phyloP scores from a whole-genome alignment of 495 filamentous ascomycete genomes.

The Collariella sp. region DNA sequence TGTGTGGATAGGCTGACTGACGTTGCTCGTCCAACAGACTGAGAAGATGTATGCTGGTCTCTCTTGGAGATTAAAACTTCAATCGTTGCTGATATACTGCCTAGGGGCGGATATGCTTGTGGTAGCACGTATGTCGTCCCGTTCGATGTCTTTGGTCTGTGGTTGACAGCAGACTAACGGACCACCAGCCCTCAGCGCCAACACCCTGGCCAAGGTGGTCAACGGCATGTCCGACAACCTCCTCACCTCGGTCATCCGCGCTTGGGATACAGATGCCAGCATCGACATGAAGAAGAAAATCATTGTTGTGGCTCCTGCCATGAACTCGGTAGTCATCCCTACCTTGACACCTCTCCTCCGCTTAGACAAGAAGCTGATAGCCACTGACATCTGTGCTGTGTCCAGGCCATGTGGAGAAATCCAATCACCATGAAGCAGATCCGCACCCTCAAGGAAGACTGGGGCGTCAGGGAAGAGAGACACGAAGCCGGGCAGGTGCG shows the following conservation, averaged over 20 bases:
- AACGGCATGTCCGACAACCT: conserved; percentile 29
- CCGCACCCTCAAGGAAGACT: conserved; percentile 59
- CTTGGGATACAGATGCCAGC: conserved; percentile 71
- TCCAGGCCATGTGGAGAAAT: conserved; percentile 70
- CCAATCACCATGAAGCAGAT: conserved; percentile 69
- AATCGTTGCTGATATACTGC: not conserved
- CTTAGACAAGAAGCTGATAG: not conserved
- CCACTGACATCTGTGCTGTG: not conserved
- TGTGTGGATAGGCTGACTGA: not conserved
- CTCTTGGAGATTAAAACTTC: not conserved
- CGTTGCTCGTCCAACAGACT: conserved; percentile 1
- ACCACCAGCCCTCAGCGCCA: conserved; percentile 43
- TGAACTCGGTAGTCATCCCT: conserved; percentile 32
- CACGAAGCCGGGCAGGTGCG: conserved; percentile 28
- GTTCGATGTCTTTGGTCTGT: too few relatives aligned
- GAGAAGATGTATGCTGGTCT: conserved; percentile 18
- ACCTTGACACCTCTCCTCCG: not conserved
- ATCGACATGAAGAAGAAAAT: conserved; percentile 47
- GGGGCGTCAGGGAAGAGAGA: conserved; percentile 49
- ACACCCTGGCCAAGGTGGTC: conserved; percentile 64
- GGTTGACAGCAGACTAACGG: not conserved
- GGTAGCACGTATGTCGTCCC: conserved; percentile 57
- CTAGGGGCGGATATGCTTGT: conserved; percentile 65
- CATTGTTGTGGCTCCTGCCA: conserved; percentile 50
- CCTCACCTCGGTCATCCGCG: conserved; percentile 63